Evolutionary conservation across 2,329 filamentous ascomycete species (phyloP).

Genomic region (Calonectria fujianensis): DNA sequence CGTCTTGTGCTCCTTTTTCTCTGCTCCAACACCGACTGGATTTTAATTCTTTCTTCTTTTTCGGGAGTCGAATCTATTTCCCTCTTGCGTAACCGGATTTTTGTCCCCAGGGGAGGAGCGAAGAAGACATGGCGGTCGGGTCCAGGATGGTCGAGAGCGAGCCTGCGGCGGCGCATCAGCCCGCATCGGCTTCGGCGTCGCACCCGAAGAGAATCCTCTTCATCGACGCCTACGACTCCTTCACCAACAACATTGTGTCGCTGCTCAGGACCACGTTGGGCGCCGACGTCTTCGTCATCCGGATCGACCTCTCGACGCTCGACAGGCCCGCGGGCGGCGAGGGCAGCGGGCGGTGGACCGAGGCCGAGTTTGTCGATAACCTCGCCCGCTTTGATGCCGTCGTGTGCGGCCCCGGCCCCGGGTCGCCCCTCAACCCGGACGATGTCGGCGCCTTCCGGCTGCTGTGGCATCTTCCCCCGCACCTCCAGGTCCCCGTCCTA

Average conservation of each 20-base stretch:
- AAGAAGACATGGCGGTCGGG: slow-evolving; percentile 48
- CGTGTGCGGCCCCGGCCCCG: slow-evolving; percentile 93
- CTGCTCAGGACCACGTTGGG: slow-evolving; percentile 82
- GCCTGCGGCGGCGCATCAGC: slow-evolving; percentile 34
- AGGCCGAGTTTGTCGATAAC: slow-evolving; percentile 61
- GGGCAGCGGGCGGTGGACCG: slow-evolving; percentile 61
- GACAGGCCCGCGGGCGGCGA: slow-evolving; percentile 53
- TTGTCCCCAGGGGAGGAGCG: not conserved
- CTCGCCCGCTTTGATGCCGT: slow-evolving; percentile 84
- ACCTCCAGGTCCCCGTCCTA: slow-evolving; percentile 82
- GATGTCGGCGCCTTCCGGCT: slow-evolving; percentile 89
- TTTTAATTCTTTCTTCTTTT: slow-evolving; percentile 10
- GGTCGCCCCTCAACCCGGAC: slow-evolving; percentile 80
- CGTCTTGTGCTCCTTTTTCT: slow-evolving; percentile 9
- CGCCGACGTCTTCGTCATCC: slow-evolving; percentile 75
- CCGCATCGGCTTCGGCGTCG: slow-evolving; percentile 32
- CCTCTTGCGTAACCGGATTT: slow-evolving; percentile 2
- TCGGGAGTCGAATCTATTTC: not conserved
- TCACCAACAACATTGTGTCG: slow-evolving; percentile 94
- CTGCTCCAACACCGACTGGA: not conserved
- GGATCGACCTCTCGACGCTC: slow-evolving; percentile 70
- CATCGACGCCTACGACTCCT: slow-evolving; percentile 97
- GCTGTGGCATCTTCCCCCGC: slow-evolving; percentile 81
- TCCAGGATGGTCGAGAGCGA: slow-evolving; percentile 39
- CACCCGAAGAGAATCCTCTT: slow-evolving; percentile 79